Conservation (phyloP, 1,139 yeast genomes). For the Lodderomyces margitis region DNA sequence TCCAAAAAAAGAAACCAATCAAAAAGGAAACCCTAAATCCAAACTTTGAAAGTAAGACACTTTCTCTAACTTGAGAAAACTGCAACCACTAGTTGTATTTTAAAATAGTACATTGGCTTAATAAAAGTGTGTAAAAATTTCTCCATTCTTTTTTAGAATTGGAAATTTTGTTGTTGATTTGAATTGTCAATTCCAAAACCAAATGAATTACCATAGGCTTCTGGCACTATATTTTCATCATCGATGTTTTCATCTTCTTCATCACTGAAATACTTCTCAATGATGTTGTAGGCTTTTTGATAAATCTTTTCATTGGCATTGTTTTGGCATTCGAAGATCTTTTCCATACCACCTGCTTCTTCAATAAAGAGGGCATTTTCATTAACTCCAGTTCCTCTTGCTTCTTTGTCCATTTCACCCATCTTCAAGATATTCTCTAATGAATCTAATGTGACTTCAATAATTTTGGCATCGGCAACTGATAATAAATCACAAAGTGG, state of each 20-base stretch:
- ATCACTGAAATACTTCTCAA: conserved; percentile 86
- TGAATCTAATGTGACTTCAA: conserved; percentile 94
- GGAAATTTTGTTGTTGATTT: conserved; percentile 50
- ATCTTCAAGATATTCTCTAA: conserved; percentile 89
- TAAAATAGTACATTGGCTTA: no score
- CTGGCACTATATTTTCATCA: conserved; percentile 79
- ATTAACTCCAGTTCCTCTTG: conserved; percentile 65
- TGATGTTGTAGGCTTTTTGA: conserved; percentile 84
- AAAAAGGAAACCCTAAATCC: no score
- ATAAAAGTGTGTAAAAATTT: no score
- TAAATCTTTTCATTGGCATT: conserved; percentile 91
- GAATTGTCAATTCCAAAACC: conserved; percentile 71
- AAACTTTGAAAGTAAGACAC: no score
- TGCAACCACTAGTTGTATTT: no score
- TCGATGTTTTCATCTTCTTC: conserved; percentile 79
- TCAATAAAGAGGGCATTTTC: conserved; percentile 90
- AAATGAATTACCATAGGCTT: conserved; percentile 78
- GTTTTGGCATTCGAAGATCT: conserved; percentile 89
- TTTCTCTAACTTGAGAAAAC: no score
- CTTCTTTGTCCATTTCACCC: conserved; percentile 90
- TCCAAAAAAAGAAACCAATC: no score
- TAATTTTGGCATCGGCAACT: conserved; percentile 85
- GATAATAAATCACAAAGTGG: conserved; percentile 91
- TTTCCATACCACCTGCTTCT: conserved; percentile 98
- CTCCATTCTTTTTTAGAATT: conserved; percentile 30